phyloP scores from a whole-genome alignment of 352 stramenopile species.

The Paralagenidium karlingii region DNA sequence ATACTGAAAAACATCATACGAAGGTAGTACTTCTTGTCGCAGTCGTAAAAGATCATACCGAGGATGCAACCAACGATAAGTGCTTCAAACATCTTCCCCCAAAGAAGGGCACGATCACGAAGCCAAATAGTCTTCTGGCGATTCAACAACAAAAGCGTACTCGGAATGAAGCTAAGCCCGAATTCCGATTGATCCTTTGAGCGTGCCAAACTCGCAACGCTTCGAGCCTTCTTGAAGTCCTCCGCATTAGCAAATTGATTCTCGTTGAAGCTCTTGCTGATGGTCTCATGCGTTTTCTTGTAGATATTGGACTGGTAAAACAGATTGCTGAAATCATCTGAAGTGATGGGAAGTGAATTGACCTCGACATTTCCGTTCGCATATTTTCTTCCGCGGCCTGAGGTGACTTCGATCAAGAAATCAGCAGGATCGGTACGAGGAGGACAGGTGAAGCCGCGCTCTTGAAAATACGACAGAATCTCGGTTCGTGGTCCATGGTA shows the following conservation, averaged over 20 bases:
- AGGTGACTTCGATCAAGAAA: slow-evolving; percentile 61
- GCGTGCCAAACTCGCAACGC: slow-evolving; percentile 23
- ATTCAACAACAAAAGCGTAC: slow-evolving; percentile 33
- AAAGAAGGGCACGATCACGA: slow-evolving; percentile 39
- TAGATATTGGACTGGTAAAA: slow-evolving; percentile 47
- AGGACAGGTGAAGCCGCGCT: slow-evolving; percentile 56
- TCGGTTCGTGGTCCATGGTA: slow-evolving; percentile 82
- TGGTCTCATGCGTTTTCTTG: slow-evolving; percentile 27
- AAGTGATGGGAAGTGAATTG: slow-evolving; percentile 3
- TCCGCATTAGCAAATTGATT: slow-evolving; percentile 38
- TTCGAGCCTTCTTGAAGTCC: slow-evolving; percentile 42
- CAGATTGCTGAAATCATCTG: slow-evolving; percentile 37
- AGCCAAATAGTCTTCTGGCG: slow-evolving; percentile 59
- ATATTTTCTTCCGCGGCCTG: slow-evolving; percentile 19
- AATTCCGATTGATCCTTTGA: slow-evolving; percentile 38
- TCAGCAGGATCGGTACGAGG: slow-evolving; percentile 43
- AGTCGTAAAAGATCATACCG: slow-evolving; percentile 55
- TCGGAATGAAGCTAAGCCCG: slow-evolving; percentile 23
- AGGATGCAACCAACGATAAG: slow-evolving; percentile 67
- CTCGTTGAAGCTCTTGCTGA: slow-evolving; percentile 39
- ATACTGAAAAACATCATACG: slow-evolving; percentile 65
- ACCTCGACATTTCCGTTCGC: background rate
- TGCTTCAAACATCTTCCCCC: slow-evolving; percentile 44
- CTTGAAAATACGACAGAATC: slow-evolving; percentile 76
- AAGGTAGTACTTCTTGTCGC: slow-evolving; percentile 41